These are phyloP conservation scores for Solanum tarijense DNA, from an alignment of 257 asterid genomes.

Conservation along the genomic window DNA sequence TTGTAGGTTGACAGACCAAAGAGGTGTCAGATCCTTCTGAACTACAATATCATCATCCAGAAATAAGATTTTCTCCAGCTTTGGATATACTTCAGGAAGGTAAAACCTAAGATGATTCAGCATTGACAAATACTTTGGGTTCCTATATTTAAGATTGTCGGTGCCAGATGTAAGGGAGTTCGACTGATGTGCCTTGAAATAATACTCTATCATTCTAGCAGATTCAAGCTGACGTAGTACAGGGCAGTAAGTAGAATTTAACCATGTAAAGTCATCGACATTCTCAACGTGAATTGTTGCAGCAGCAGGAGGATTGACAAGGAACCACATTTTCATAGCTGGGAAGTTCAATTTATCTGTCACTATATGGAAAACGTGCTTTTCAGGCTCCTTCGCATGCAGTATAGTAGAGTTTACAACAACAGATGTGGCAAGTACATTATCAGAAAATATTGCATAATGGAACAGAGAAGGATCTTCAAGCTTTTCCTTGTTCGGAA, in stretches of 20 bases:
- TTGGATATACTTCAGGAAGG: constrained; percentile 89
- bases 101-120: constrained; percentile 90
- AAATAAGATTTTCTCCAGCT: constrained; percentile 75
- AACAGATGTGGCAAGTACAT: constrained; percentile 86
- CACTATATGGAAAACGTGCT: constrained; percentile 81
- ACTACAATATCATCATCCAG: constrained; percentile 92
- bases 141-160: constrained; percentile 88
- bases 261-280: constrained; percentile 86
- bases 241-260: constrained; percentile 89
- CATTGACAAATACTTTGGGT: constrained; percentile 92
- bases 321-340: constrained; percentile 98
- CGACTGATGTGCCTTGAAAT: constrained; percentile 88
- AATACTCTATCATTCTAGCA: constrained; percentile 81
- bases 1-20: constrained; percentile 72
- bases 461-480: constrained; percentile 82
- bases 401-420: constrained; percentile 80
- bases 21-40: constrained; percentile 86
- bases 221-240: constrained; percentile 93
- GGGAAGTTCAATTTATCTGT: constrained; percentile 87
- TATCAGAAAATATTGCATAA: constrained; percentile 88
- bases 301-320: constrained; percentile 60
- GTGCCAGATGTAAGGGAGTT: constrained; percentile 58
- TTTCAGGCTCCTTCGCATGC: constrained; percentile 77
- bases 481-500: constrained; percentile 54
- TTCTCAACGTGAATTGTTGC: constrained; percentile 75